phyloP scores from a whole-genome alignment of 371 early-diverging fungal genomes.

The Mortierella sp. region DNA sequence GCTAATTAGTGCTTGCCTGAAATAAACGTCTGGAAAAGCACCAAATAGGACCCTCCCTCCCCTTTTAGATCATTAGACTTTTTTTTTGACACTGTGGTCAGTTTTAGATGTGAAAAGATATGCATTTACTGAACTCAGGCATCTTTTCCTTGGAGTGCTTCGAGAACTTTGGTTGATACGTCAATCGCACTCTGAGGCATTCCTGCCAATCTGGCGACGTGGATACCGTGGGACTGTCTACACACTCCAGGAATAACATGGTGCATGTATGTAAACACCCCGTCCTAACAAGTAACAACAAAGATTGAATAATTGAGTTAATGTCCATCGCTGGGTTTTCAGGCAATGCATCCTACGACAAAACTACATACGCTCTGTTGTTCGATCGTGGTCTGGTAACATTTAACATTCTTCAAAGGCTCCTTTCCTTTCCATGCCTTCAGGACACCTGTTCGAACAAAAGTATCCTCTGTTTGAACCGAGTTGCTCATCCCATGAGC shows the following conservation, averaged over 20 bases:
- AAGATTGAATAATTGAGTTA: too few species aligned
- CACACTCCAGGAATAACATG: constrained; percentile 75
- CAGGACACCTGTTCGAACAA: constrained; percentile 11
- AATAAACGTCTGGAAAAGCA: too few species aligned
- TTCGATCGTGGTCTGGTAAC: constrained; percentile 66
- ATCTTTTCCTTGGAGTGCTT: constrained; percentile 19
- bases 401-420: constrained; percentile 52
- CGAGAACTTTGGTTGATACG: constrained; percentile 22
- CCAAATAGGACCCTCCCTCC: too few species aligned
- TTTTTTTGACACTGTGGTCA: too few species aligned
- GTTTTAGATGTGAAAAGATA: too few species aligned
- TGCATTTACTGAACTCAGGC: too few species aligned
- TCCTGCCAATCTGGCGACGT: constrained; percentile 80
- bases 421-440: constrained; percentile 30
- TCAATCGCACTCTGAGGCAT: constrained; percentile 52
- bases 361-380: neutral
- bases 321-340: too few species aligned
- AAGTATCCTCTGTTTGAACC: constrained; percentile 12
- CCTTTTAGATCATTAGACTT: too few species aligned
- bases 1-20: too few species aligned
- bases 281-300: constrained; percentile 15
- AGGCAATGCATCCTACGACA: too few species aligned
- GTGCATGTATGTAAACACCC: constrained; percentile 70
- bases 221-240: constrained; percentile 77
- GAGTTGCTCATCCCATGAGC: constrained; percentile 81